Conservation (phyloP, 352 stramenopile species). For the Phytophthora colocasiae region DNA sequence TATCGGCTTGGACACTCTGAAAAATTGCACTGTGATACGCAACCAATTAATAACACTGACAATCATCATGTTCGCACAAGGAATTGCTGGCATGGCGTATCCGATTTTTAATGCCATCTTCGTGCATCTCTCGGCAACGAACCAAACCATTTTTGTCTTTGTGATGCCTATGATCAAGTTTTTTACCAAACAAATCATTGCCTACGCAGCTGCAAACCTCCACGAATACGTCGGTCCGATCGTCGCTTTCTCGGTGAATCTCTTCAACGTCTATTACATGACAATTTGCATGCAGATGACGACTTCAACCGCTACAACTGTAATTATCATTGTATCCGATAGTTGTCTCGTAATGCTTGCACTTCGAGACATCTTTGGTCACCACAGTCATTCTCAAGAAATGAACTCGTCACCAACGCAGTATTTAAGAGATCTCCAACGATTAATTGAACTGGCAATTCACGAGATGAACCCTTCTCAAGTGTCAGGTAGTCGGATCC, state of each 20-base stretch:
- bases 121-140: not conserved
- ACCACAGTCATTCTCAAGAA: not conserved
- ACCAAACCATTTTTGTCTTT: not conserved
- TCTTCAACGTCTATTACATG: constrained; percentile 4
- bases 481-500: not conserved
- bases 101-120: not conserved
- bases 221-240: constrained; percentile 1
- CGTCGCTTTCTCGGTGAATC: not conserved
- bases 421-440: not conserved
- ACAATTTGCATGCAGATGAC: not conserved
- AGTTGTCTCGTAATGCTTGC: not conserved
- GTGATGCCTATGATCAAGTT: constrained; percentile 4
- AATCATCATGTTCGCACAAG: not conserved
- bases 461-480: not conserved
- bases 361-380: not conserved
- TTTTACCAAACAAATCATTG: not conserved
- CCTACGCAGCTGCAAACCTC: not conserved
- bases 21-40: not conserved
- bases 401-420: not conserved
- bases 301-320: not conserved
- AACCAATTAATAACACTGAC: not conserved
- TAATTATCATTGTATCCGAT: not conserved
- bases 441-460: not conserved
- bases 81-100: not conserved
- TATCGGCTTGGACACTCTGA: not conserved